Evolutionary conservation across 2,329 filamentous ascomycete genomes (phyloP).

Genomic region (Nothomitra cinnamomea): DNA sequence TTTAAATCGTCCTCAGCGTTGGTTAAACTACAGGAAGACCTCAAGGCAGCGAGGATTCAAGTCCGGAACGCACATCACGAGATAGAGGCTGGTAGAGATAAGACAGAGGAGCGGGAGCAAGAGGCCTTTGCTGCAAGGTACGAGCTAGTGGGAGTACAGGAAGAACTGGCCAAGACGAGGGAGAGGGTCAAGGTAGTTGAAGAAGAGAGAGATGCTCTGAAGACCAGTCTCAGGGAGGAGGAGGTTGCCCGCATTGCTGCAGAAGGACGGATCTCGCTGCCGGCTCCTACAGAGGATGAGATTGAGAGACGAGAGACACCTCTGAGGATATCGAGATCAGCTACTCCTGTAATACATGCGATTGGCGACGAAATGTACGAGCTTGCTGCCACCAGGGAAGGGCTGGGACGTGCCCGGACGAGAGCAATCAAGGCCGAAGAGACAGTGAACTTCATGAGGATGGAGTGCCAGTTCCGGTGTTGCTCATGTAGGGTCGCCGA

Average conservation of each 20-base stretch:
- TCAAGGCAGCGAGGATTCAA: conserved; percentile 42
- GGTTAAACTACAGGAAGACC: conserved; percentile 57
- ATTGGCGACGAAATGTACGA: conserved; percentile 28
- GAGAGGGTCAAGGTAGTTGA: conserved; percentile 49
- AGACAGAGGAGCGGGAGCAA: conserved; percentile 44
- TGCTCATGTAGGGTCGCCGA: conserved; percentile 31
- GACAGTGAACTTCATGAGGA: conserved; percentile 37
- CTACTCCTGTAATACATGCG: conserved; percentile 31
- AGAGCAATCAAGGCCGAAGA: conserved; percentile 53
- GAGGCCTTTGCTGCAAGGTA: conserved; percentile 53
- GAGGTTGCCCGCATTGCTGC: conserved; percentile 56
- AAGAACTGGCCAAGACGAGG: conserved; percentile 47
- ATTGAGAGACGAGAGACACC: conserved; percentile 25
- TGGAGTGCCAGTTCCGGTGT: conserved; percentile 31
- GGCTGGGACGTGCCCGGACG: conserved; percentile 34
- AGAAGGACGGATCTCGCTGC: conserved; percentile 51
- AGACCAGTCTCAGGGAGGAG: conserved; percentile 54
- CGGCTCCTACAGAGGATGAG: conserved; percentile 35
- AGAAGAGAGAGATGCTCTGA: conserved; percentile 58
- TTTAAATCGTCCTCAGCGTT: conserved; percentile 56
- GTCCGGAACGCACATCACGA: conserved; percentile 39
- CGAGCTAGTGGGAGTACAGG: conserved; percentile 44
- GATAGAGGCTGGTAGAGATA: conserved; percentile 46
- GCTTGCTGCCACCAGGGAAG: conserved; percentile 28
- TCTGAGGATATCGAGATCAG: conserved; percentile 25